A percentile compares a stretch with the other conserved stretches of the same genome.
These are phyloP conservation scores for Cryptosporidium bovis DNA, from an alignment of 169 alveolate species.

Conservation along the genomic window DNA sequence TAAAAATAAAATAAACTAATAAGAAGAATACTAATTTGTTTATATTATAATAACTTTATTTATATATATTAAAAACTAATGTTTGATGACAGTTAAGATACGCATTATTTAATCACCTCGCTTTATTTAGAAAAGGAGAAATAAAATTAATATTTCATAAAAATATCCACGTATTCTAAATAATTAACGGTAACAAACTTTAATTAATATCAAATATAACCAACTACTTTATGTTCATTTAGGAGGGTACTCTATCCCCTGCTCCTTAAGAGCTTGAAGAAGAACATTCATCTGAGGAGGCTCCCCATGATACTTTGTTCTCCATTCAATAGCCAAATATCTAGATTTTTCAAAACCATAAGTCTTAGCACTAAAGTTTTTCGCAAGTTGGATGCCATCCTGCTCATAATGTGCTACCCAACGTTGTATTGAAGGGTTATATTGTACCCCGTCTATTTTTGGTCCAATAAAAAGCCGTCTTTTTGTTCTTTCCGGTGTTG, in stretches of 20 bases:
- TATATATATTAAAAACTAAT: too few species aligned
- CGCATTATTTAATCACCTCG: too few species aligned
- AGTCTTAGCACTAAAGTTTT: conserved; percentile 65
- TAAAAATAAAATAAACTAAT: too few species aligned
- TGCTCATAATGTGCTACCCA: conserved; percentile 71
- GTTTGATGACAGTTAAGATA: too few species aligned
- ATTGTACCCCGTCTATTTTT: conserved; percentile 45
- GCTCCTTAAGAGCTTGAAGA: conserved; percentile 37
- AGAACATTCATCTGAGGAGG: conserved; percentile 50
- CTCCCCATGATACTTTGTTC: conserved; percentile 59
- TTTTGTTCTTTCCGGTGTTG: conserved; percentile 28
- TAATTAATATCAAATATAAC: neutral
- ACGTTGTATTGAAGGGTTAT: conserved; percentile 60
- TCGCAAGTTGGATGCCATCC: conserved; percentile 45
- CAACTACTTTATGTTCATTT: neutral
- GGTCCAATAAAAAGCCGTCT: conserved; percentile 68
- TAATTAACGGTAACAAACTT: neutral
- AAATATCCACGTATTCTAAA: too few species aligned
- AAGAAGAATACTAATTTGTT: too few species aligned
- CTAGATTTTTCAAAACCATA: conserved; percentile 74
- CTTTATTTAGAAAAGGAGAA: too few species aligned
- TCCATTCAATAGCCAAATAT: conserved; percentile 61
- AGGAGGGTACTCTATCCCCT: conserved; percentile 73
- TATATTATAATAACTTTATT: too few species aligned
- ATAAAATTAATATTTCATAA: too few species aligned